Evolutionary conservation across 2,329 filamentous ascomycete species (phyloP).

Genomic region (Sarocladium oryzae): DNA sequence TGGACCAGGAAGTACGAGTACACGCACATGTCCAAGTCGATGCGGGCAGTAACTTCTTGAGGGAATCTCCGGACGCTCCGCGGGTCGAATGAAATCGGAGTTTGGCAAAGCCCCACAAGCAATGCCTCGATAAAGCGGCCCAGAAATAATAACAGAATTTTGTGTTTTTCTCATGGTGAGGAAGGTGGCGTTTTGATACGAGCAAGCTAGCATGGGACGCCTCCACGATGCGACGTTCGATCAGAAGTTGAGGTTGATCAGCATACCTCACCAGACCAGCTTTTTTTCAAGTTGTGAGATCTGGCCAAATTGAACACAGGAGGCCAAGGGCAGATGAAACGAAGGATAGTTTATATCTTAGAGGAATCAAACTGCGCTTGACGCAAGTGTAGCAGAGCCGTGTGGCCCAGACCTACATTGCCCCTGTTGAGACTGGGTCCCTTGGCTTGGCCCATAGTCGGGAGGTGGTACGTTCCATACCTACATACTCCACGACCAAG

Average conservation of each 20-base stretch:
- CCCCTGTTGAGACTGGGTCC: slow-evolving; percentile 4
- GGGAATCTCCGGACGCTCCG: slow-evolving; percentile 8
- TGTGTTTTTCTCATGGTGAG: background rate
- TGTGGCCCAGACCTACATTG: slow-evolving; percentile 6
- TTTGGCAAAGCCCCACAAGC: slow-evolving; percentile 1
- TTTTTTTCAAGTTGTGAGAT: background rate
- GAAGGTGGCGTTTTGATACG: background rate
- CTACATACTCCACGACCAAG: too few relatives aligned
- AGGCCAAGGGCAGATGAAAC: background rate
- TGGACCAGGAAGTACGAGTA: background rate
- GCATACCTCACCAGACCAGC: too few relatives aligned
- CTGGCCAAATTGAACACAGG: background rate
- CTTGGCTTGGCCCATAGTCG: background rate
- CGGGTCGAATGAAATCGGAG: slow-evolving; percentile 3
- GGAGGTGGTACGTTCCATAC: too few relatives aligned
- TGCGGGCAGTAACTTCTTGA: background rate
- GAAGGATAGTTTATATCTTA: background rate
- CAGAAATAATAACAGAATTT: background rate
- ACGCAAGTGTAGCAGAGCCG: too few relatives aligned
- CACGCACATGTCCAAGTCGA: too few relatives aligned
- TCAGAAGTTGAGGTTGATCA: too few relatives aligned
- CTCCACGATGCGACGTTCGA: too few relatives aligned
- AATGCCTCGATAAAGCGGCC: background rate
- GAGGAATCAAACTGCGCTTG: too few relatives aligned
- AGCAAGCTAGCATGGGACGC: background rate